Percentiles rank a stretch among this genome's conserved stretches.
Conservation (phyloP, 139 green algal genomes). For the Tetradesmus lagerheimii region DNA sequence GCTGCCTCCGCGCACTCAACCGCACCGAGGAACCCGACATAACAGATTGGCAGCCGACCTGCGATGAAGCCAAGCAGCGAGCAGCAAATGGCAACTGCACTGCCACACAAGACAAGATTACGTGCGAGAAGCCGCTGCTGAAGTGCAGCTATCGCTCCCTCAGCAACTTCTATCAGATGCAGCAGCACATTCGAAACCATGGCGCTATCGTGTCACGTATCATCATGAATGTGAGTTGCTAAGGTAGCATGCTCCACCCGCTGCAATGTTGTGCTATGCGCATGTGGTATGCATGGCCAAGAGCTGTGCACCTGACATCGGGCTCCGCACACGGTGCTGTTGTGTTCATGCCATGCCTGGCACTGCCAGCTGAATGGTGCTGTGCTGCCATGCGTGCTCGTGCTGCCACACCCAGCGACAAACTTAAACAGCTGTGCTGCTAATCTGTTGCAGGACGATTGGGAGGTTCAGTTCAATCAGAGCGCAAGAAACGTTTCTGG, state of each 20-base stretch:
- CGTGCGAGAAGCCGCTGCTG: not conserved
- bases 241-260: no score
- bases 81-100: not conserved
- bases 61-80: not conserved
- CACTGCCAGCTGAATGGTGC: no score
- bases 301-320: no score
- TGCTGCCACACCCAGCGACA: no score
- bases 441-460: not conserved
- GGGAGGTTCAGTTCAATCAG: not conserved
- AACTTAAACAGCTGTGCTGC: no score
- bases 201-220: not conserved
- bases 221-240: not conserved
- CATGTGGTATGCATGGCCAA: no score
- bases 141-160: not conserved
- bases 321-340: no score
- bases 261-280: no score
- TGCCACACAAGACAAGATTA: not conserved
- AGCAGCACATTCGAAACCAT: slow-evolving; percentile 20
- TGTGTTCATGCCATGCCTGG: no score
- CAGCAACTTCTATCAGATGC: not conserved
- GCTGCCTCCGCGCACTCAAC: not conserved
- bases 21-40: not conserved
- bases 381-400: no score
- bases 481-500: not conserved
- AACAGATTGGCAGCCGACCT: not conserved